Evolutionary conservation across 805 yeast species (phyloP), one percentile per base, ranked within the genome.

Genomic region (Clavispora vitiphila): DNA sequence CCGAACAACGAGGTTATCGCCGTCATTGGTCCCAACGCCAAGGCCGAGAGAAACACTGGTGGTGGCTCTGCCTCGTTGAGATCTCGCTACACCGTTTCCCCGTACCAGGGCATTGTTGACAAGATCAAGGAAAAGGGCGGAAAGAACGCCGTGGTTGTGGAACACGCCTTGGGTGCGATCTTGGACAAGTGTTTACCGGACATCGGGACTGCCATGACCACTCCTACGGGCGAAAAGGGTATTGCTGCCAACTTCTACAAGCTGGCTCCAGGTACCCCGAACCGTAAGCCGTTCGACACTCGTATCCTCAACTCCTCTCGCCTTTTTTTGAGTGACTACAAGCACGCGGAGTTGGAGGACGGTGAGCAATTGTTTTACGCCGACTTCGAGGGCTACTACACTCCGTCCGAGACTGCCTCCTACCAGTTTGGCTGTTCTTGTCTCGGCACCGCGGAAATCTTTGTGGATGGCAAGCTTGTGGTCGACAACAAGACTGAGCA

Each of bases 1-100:
- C 38, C 48, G 25, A 71, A 67, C 41, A 44, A 53, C 34, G 67
- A 67, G 41, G 62, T 52, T 19, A 64, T 71, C 32, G 76, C 78
- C 1, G 72, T 80, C 24, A 74, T 80, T 51, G 86, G 86, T 3
- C 83, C 83, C 26, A 78, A 76, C 47, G 83, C 77, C 16, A 74
- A 66, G 47, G 60, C 58, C 26, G 64, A 76, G 16, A 65, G 71
- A 30, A 70, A 65, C 47, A 72, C 77, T 9, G 84, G 86, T 42
- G 85, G 85, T 45, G 86, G 86, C 11, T 78, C 83, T n/a, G 83
- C 84, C 24, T 65, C 78, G 10, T 60, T 76, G 48, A 55, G 61
- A 9, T 72, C 80, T 5, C 67, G 74, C 49, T 75, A 78, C 56
- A 64, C 68, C n/a, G 63, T 74, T 10, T 59, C 78, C 12, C 80